A percentile compares a stretch with the other conserved stretches of the same genome.
Evolutionary conservation across 768 basidiomycete genomes (phyloP).

Genomic region (Hypsizygus marmoreus): DNA sequence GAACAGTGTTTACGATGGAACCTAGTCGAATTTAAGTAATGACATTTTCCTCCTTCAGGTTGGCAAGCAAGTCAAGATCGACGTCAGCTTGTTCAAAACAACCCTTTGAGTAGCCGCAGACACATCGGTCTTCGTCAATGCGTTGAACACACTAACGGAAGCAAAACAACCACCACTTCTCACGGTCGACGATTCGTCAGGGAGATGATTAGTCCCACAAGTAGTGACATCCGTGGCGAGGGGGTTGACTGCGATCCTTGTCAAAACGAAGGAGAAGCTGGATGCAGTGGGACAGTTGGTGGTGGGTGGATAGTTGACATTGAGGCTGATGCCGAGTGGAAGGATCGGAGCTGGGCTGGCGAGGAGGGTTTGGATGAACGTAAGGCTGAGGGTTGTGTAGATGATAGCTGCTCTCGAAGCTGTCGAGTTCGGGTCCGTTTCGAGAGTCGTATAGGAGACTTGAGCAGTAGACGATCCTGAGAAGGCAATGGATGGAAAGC

Average conservation of each 20-base stretch:
- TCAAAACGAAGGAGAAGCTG: slow-evolving; percentile 46
- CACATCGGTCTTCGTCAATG: slow-evolving; percentile 44
- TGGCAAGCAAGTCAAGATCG: slow-evolving; percentile 30
- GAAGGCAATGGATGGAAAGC: slow-evolving; percentile 53
- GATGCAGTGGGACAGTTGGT: slow-evolving; percentile 37
- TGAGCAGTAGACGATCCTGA: slow-evolving; percentile 41
- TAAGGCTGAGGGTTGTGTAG: slow-evolving; percentile 45
- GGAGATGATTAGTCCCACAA: slow-evolving; percentile 45
- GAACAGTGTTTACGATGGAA: no score
- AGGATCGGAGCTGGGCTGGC: slow-evolving; percentile 33
- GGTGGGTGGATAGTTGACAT: slow-evolving; percentile 52
- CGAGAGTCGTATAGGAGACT: slow-evolving; percentile 54
- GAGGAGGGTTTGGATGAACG: slow-evolving; percentile 38
- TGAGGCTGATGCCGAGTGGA: slow-evolving; percentile 42
- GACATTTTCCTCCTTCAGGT: neutral
- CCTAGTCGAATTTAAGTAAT: neutral
- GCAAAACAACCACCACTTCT: slow-evolving; percentile 39
- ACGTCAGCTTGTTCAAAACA: slow-evolving; percentile 36
- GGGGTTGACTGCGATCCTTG: slow-evolving; percentile 35
- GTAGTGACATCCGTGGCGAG: slow-evolving; percentile 41
- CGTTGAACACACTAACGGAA: slow-evolving; percentile 49
- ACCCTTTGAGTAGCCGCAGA: slow-evolving; percentile 39
- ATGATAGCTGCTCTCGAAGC: slow-evolving; percentile 39
- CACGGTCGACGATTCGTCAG: slow-evolving; percentile 44
- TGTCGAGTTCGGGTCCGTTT: slow-evolving; percentile 30